Percentiles rank a stretch among this genome's conserved stretches.
These are phyloP conservation scores for Iberis pinnata DNA, from an alignment of 345 rosid species.

Conservation along the genomic window DNA sequence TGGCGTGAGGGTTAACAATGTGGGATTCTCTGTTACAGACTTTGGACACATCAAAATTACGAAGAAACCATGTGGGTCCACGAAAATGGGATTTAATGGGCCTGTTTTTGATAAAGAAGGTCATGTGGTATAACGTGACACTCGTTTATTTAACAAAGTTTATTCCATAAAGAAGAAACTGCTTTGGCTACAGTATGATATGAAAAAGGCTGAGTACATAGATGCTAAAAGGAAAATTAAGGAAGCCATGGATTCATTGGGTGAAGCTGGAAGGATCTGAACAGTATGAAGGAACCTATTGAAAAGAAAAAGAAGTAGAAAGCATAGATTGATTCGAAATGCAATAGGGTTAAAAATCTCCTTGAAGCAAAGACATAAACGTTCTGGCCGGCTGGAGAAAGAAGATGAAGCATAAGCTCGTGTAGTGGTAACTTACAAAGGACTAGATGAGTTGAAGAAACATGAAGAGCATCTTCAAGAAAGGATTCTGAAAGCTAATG, in stretches of 20 bases:
- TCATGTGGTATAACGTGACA: too few relatives aligned
- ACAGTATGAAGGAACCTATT: constrained; percentile 55
- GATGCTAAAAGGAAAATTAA: constrained; percentile 47
- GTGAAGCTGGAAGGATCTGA: constrained; percentile 60
- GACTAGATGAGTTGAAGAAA: constrained; percentile 63
- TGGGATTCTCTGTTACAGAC: too few relatives aligned
- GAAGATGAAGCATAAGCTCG: constrained; percentile 57
- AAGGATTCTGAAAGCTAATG: constrained; percentile 59
- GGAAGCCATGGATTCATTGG: constrained; percentile 52
- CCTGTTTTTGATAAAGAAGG: too few relatives aligned
- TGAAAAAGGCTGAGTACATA: constrained; percentile 63
- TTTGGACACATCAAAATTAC: too few relatives aligned
- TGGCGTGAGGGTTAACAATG: too few relatives aligned
- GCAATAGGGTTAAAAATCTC: constrained; percentile 41
- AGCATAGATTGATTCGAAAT: constrained; percentile 40
- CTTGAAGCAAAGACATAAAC: constrained; percentile 50
- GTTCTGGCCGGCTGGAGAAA: constrained; percentile 40
- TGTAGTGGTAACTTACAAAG: constrained; percentile 54
- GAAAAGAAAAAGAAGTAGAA: constrained; percentile 59
- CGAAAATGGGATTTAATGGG: too few relatives aligned
- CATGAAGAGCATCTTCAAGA: constrained; percentile 69
- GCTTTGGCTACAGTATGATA: constrained; percentile 89
- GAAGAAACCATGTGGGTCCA: too few relatives aligned
- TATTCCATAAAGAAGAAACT: constrained; percentile 77
- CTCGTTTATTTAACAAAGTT: constrained; percentile 69